Evolutionary conservation across 768 basidiomycete species (phyloP), one percentile per base, ranked within the genome.

Genomic region (Nidula microcarpa): DNA sequence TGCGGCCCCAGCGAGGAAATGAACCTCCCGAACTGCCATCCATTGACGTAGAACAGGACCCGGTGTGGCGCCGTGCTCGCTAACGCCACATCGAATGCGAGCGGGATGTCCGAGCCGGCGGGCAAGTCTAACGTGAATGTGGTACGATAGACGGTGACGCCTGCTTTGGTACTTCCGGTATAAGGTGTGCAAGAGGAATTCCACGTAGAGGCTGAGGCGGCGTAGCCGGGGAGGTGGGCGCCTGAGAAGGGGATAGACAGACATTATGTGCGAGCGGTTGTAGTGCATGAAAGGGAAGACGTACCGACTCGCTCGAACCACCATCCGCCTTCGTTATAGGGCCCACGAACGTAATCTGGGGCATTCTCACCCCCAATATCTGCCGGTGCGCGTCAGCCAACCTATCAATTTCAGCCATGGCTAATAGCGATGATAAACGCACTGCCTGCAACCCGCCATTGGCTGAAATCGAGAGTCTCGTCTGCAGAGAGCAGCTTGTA

Each of bases 21-120:
- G 57, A 72, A 72, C 37, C 69, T 83, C 43, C 86, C 87, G 65
- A 85, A 85, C 67, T 83, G 80, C 87, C 87, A 88, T 3, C 86
- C 86, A 54, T 88, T 87, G 50, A 88, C 82, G 50, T 79, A 87
- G 33, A 88, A 65, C 23, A 82, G 65, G 1, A 84, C 82, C n/a
- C 86, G 79, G 57, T 86, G 86, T 18, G 84, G 75, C 49, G 75
- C 72, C 2, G 53, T 64, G n/a, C 55, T 62, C 17, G 74, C 70
- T 16, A 78, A 66, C 36, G 80, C 79, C 57, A 87, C 84, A 35
- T 75, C 76, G 60, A 87, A 86, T 6, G 82, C 79, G 52, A 87
- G 68, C 18, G 76, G 76, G 13, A 82, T 70, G 55, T 89, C 86
- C 9, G 74, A 68, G 4, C 71, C 75, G 8, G 53, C 57, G 1